phyloP scores from a whole-genome alignment of 768 basidiomycete genomes.

The Leucogyrophana mollusca region DNA sequence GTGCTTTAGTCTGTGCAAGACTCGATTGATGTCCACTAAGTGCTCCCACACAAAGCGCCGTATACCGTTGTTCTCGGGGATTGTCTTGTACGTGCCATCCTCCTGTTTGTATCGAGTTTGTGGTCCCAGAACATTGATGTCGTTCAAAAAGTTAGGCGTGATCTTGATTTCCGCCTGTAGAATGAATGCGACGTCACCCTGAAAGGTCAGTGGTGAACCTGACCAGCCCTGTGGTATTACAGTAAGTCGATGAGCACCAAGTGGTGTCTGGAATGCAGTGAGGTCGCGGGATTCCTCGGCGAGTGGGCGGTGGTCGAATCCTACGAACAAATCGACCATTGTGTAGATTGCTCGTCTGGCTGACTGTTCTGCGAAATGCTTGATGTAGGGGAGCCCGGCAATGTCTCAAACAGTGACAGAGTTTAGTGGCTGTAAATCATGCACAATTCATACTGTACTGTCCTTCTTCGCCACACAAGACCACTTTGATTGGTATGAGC shows the following conservation, averaged over 20 bases:
- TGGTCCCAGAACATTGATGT: slow-evolving; percentile 37
- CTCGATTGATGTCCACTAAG: slow-evolving; percentile 24
- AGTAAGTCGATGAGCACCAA: slow-evolving; percentile 30
- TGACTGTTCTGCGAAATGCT: slow-evolving; percentile 14
- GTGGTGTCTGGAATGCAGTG: slow-evolving; percentile 44
- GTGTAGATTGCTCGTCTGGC: slow-evolving; percentile 6
- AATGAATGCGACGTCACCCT: slow-evolving; percentile 38
- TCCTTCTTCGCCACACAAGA: slow-evolving; percentile 36
- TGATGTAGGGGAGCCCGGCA: slow-evolving; percentile 9
- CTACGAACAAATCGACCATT: slow-evolving; percentile 4
- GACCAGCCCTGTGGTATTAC: slow-evolving; percentile 43
- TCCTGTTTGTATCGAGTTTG: slow-evolving; percentile 27
- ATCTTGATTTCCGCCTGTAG: slow-evolving; percentile 37
- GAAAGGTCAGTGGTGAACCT: slow-evolving; percentile 38
- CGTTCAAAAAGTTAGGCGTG: slow-evolving; percentile 38
- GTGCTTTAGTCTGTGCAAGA: slow-evolving; percentile 24
- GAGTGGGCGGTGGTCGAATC: slow-evolving; percentile 1
- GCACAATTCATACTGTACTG: slow-evolving; percentile 18
- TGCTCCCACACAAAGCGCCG: slow-evolving; percentile 22
- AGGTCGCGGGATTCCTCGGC: slow-evolving; percentile 26
- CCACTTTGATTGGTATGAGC: slow-evolving; percentile 38
- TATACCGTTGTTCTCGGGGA: slow-evolving; percentile 12
- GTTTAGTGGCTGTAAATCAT: slow-evolving; percentile 24
- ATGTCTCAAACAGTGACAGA: slow-evolving; percentile 8
- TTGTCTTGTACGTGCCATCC: slow-evolving; percentile 7